Evolutionary conservation across 257 asterid genomes (phyloP), one percentile per base, ranked within the genome.

Genomic region (Scutellaria barbata): DNA sequence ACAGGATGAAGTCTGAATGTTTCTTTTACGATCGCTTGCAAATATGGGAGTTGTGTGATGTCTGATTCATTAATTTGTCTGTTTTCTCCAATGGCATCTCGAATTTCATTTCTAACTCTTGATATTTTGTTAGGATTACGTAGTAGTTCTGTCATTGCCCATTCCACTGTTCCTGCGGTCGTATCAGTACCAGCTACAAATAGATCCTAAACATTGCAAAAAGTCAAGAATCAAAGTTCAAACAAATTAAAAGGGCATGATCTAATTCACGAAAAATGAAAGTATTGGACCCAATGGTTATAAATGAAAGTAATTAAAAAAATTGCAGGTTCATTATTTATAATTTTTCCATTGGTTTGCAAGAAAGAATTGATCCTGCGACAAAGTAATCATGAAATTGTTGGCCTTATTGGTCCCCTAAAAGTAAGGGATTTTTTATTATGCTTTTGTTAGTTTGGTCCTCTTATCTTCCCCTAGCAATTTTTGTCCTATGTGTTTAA

Each of bases 71-170:
- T 6, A 5, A 83, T 6, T 12, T 54, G 43, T 14, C 57, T 51
- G 3, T 50, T 69, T 72, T 39, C 63, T 40, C 77, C 41, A 3
- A 57, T 5, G 0, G 74, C 20, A 2, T 51, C 30, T 18, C 2
- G 48, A 1, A 83, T 48, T 63, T 80, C 83, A 1, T 71, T 9
- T 56, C 72, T 67, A 0, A 57, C 63, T 61, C 8, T 77, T 0
- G 11, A 35, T 47, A 83, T 8, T 50, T 71, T 80, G 0, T 43
- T 10, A 3, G 84, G 81, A 1, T 61, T 50, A 18, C 77, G 79
- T 14, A 82, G 1, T 5, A 82, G 17, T 53, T 82, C 84, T 11
- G 86, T 0, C 84, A 82, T 82, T 7, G 82, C 78, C 86, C 86
- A 79, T 66, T 79, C 87, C 0, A 79, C 63, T 0, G 79, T 79